Percentiles rank a stretch among this genome's conserved stretches.
Evolutionary conservation across 345 rosid genomes (phyloP).

Genomic region (Sisymbrium altissimum): DNA sequence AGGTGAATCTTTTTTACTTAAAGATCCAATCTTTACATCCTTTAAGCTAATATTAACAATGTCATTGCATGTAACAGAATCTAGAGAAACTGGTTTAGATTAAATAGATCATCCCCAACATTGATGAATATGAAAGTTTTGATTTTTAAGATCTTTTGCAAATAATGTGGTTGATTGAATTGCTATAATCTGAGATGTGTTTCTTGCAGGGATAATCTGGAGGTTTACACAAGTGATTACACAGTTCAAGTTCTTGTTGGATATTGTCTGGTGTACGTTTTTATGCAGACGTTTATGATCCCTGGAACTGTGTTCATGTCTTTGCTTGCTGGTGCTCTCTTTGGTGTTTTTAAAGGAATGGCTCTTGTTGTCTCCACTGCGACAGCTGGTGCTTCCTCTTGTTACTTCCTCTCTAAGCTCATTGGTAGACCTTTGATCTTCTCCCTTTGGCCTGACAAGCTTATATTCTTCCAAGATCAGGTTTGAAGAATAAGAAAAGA

Average conservation of each 20-base stretch:
- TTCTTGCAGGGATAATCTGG: conserved; percentile 69
- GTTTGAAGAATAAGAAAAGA: conserved; percentile 27
- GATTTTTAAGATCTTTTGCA: neutral
- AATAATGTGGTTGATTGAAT: no score
- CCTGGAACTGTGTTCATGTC: conserved; percentile 95
- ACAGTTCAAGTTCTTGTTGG: conserved; percentile 80
- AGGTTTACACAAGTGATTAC: conserved; percentile 83
- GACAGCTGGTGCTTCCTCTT: conserved; percentile 97
- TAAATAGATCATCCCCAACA: neutral
- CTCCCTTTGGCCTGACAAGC: conserved; percentile 88
- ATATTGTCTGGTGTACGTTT: conserved; percentile 71
- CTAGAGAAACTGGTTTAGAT: neutral
- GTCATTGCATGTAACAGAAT: no score
- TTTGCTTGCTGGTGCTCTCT: conserved; percentile 90
- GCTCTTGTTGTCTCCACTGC: conserved; percentile 80
- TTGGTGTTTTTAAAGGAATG: conserved; percentile 84
- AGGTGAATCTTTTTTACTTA: conserved; percentile 36
- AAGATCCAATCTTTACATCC: neutral
- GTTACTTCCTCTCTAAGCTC: conserved; percentile 77
- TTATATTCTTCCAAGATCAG: conserved; percentile 87
- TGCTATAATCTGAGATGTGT: neutral
- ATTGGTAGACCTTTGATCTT: conserved; percentile 81
- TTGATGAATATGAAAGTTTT: neutral
- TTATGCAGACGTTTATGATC: conserved; percentile 97
- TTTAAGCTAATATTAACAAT: no score